Evolutionary conservation across 768 basidiomycete genomes (phyloP).

Genomic region (Pleurotus pulmonarius): DNA sequence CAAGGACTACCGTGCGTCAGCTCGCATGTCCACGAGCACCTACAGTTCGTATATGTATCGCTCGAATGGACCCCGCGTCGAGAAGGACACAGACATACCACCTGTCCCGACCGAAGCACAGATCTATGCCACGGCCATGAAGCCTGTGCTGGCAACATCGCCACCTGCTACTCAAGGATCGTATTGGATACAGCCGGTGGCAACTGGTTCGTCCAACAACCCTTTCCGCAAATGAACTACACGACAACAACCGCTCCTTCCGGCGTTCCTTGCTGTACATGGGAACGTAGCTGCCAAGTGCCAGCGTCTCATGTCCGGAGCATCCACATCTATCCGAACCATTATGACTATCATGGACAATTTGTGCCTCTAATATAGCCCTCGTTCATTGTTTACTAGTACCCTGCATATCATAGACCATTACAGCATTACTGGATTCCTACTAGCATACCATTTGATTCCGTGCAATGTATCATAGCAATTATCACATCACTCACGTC

Average conservation of each 20-base stretch:
- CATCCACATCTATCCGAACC: slow-evolving; percentile 8
- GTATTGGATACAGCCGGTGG: slow-evolving; percentile 37
- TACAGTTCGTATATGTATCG: slow-evolving; percentile 27
- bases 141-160: slow-evolving; percentile 26
- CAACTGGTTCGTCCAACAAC: slow-evolving; percentile 46
- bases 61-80: not conserved
- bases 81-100: slow-evolving; percentile 15
- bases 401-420: slow-evolving; percentile 6
- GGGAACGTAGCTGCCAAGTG: not conserved
- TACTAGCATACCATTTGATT: not conserved
- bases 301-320: slow-evolving; percentile 1
- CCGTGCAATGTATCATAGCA: not conserved
- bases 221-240: slow-evolving; percentile 44
- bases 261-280: not conserved
- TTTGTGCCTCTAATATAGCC: slow-evolving; percentile 3
- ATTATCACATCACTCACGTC: not conserved
- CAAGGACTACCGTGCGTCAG: slow-evolving; percentile 32
- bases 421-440: slow-evolving; percentile 2
- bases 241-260: not conserved
- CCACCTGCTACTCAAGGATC: slow-evolving; percentile 27
- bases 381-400: not conserved
- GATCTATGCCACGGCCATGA: slow-evolving; percentile 49
- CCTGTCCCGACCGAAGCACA: slow-evolving; percentile 52
- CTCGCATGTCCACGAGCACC: slow-evolving; percentile 47
- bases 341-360: slow-evolving; percentile 6